Evolutionary conservation across 2,329 filamentous ascomycete species (phyloP).

Genomic region (Colletotrichum falcatum): DNA sequence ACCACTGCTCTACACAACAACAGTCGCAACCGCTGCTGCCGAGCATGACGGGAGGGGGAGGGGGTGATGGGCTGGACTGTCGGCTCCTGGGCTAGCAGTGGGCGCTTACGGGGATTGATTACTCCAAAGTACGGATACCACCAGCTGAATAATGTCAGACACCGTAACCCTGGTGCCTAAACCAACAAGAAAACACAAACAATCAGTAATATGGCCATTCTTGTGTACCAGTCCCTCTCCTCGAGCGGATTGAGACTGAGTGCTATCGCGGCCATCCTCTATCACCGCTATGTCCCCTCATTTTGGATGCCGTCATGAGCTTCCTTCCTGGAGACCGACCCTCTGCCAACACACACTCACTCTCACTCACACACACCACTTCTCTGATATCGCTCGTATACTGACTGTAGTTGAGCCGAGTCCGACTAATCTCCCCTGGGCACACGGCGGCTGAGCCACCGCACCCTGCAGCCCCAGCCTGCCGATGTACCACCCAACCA

Average conservation of each 20-base stretch:
- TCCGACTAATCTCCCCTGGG: constrained; percentile 10
- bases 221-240: too few relatives aligned
- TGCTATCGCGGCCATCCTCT: constrained; percentile 10
- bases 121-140: not conserved
- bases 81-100: not conserved
- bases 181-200: not conserved
- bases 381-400: not conserved
- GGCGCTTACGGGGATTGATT: constrained; percentile 2
- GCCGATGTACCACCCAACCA: constrained; percentile 18
- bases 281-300: not conserved
- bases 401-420: not conserved
- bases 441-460: constrained; percentile 36
- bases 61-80: not conserved
- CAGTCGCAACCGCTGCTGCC: constrained; percentile 20
- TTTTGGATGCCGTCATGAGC: too few relatives aligned
- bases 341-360: not conserved
- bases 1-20: not conserved
- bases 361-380: not conserved
- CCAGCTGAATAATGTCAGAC: constrained; percentile 23
- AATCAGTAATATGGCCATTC: too few relatives aligned
- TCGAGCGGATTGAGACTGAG: too few relatives aligned
- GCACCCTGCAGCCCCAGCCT: constrained; percentile 26
- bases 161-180: not conserved
- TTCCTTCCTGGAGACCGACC: not conserved
- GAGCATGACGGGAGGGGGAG: constrained; percentile 4